Evolutionary conservation across 83 land plant species (phyloP).

Genomic region (Picea abies): DNA sequence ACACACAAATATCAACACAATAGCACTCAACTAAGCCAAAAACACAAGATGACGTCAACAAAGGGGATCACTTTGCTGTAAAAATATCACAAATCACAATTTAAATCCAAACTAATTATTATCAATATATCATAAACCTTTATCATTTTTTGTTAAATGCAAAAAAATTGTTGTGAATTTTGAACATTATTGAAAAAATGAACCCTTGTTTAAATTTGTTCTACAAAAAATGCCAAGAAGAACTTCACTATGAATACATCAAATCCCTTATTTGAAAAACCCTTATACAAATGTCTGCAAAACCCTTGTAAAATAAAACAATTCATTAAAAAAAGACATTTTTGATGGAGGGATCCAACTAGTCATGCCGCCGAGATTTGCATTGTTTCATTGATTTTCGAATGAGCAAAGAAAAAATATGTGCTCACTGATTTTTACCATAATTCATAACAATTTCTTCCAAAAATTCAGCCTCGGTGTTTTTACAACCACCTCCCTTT

Average conservation of each 20-base stretch:
- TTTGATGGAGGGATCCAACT: slow-evolving; percentile 98
- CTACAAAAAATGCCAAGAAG: too few relatives aligned
- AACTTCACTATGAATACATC: too few relatives aligned
- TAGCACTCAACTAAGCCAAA: neutral
- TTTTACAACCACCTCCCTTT: slow-evolving; percentile 98
- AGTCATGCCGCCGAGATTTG: slow-evolving; percentile 98
- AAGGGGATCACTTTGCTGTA: too few relatives aligned
- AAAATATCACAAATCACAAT: too few relatives aligned
- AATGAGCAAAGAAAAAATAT: slow-evolving; percentile 88
- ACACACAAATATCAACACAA: neutral
- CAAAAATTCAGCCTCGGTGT: slow-evolving; percentile 97
- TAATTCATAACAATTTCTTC: slow-evolving; percentile 99
- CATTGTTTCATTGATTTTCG: slow-evolving; percentile 98
- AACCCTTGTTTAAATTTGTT: slow-evolving; percentile 3
- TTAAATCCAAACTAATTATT: too few relatives aligned
- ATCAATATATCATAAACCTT: too few relatives aligned
- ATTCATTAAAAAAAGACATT: slow-evolving; percentile 46
- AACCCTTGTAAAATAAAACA: neutral
- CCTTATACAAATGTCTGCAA: neutral
- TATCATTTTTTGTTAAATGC: too few relatives aligned
- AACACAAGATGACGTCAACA: neutral
- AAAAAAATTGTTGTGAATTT: too few relatives aligned
- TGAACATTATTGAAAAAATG: neutral
- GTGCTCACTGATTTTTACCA: slow-evolving; percentile 99
- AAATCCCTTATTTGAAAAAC: neutral